phyloP scores from a whole-genome alignment of 2,329 filamentous ascomycete species.

The Monilinia fructigena region DNA sequence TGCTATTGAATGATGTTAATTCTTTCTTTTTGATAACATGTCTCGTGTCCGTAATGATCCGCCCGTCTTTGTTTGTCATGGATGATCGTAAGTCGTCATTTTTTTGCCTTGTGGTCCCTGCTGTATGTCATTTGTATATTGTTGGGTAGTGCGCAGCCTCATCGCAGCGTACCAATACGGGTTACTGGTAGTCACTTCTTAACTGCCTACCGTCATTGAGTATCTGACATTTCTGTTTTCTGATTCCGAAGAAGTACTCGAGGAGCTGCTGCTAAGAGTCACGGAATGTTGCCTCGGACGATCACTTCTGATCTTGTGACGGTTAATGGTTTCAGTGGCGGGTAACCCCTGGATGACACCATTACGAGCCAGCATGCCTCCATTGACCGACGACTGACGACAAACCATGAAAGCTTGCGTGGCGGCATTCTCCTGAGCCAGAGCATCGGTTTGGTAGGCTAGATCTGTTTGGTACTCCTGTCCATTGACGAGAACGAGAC shows the following conservation, averaged over 20 bases:
- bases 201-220: constrained; percentile 30
- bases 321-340: constrained; percentile 42
- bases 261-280: constrained; percentile 41
- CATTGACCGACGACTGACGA: constrained; percentile 94
- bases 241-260: constrained; percentile 40
- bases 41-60: constrained; percentile 1
- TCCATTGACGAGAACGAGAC: constrained; percentile 91
- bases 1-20: not conserved
- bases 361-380: constrained; percentile 78
- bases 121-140: constrained; percentile 6
- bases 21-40: constrained; percentile 14
- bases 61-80: constrained; percentile 13
- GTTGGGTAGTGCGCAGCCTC: not conserved
- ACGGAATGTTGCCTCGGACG: constrained; percentile 38
- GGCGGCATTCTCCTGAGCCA: constrained; percentile 90
- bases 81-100: constrained; percentile 21
- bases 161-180: constrained; percentile 14
- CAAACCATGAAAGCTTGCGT: constrained; percentile 98
- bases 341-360: constrained; percentile 67
- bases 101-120: constrained; percentile 13
- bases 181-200: constrained; percentile 33
- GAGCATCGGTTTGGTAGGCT: constrained; percentile 74
- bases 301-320: constrained; percentile 37
- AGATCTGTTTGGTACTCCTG: constrained; percentile 93
- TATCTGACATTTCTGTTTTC: constrained; percentile 29